Evolutionary conservation across 2,329 filamentous ascomycete species (phyloP), one percentile per base, ranked within the genome.

Genomic region (Fusarium compactum): DNA sequence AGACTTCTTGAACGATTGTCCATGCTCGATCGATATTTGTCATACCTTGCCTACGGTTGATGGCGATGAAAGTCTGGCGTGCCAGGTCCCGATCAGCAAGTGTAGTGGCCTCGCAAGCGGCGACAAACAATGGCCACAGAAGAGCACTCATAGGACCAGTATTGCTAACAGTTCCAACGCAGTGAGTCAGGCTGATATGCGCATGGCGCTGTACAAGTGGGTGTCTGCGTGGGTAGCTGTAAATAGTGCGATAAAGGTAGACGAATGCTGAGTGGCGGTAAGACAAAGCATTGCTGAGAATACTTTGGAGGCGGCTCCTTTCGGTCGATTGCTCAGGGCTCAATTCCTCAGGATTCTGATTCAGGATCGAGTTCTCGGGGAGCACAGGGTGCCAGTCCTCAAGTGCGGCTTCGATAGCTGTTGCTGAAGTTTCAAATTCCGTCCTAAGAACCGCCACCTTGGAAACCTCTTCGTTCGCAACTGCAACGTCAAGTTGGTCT

Each of bases 71-170:
- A 0, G 86, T 81, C 58, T 80, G 80, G 27, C 81, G 77, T 6
- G 88, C 87, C 20, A 87, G 78, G 8, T 80, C 80, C 18, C 88
- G 80, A 74, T 91, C 88, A 11, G 79, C 80, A 2, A 76, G 71
- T 18, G 76, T 81, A 11, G 82, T 78, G 1, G 88, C 89, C 76
- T 91, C 89, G 73, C 88, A 90, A 2, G 87, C 84, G 3, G 88
- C 86, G 12, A 89, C 87, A 71, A 91, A 91, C 4, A 91, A 79
- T 2, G 89, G 89, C 87, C 89, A 91, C 4, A 91, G 81, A 38
- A 91, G 79, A 4, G 89, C 89, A 3, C 86, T 85, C 86, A 90
- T 90, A 1, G 89, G 89, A 1, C 89, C 88, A 46, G 80, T 80
- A 62, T 86, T 85, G 24, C 79, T 80, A 29, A 88, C 87, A 0